Evolutionary conservation across 495 filamentous ascomycete species (phyloP).

Genomic region (Daldinia childiae): DNA sequence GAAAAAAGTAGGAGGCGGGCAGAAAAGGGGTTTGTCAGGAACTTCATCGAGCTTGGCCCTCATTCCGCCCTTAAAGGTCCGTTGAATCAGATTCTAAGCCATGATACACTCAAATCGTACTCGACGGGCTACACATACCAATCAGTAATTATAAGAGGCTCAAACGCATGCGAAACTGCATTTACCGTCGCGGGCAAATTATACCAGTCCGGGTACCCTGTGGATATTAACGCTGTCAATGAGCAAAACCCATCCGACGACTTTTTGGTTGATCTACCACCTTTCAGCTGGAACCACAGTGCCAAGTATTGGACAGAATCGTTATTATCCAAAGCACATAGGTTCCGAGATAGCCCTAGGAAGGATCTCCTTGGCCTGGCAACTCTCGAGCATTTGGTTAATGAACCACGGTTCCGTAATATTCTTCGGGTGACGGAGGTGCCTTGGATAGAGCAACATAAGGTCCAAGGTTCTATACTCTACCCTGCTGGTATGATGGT

Average conservation of each 20-base stretch:
- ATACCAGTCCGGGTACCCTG: background rate
- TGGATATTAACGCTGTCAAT: background rate
- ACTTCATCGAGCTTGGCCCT: background rate
- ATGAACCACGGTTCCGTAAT: conserved; percentile 55
- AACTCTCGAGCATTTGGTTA: conserved; percentile 40
- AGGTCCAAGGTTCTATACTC: conserved; percentile 46
- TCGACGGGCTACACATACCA: background rate
- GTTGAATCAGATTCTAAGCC: background rate
- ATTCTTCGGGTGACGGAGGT: conserved; percentile 48
- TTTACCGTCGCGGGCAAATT: background rate
- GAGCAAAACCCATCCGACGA: background rate
- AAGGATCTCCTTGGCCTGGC: conserved; percentile 61
- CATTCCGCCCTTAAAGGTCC: background rate
- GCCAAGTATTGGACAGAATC: conserved; percentile 57
- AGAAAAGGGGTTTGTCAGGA: background rate
- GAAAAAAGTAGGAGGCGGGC: background rate
- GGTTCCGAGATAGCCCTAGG: conserved; percentile 6
- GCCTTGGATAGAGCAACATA: conserved; percentile 59
- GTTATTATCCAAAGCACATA: conserved; percentile 43
- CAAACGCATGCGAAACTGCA: background rate
- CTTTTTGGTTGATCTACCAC: conserved; percentile 41
- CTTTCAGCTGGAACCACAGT: conserved; percentile 59
- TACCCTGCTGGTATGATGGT: conserved; percentile 58
- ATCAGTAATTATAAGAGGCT: background rate
- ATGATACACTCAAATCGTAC: background rate